phyloP scores from a whole-genome alignment of 768 basidiomycete species.

The Boletus edulis region DNA sequence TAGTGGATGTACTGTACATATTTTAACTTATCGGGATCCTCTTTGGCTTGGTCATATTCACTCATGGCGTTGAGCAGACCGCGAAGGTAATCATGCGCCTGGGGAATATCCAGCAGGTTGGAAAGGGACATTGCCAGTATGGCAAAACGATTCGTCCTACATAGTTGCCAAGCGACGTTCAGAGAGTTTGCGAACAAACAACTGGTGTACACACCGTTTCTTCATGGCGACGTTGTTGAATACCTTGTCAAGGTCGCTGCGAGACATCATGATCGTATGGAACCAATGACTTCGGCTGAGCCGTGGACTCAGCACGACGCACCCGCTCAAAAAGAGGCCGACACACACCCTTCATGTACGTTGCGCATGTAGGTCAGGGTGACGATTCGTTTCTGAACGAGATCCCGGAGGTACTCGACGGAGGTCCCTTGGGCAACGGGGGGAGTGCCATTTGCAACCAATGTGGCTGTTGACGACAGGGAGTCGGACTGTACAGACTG shows the following conservation, averaged over 20 bases:
- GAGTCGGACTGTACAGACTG: constrained; percentile 60
- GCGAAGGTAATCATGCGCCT: constrained; percentile 77
- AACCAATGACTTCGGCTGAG: constrained; percentile 81
- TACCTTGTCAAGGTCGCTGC: constrained; percentile 66
- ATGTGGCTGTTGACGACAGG: constrained; percentile 36
- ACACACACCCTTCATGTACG: constrained; percentile 79
- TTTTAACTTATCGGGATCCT: constrained; percentile 53
- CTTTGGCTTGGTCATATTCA: constrained; percentile 76
- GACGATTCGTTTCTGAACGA: constrained; percentile 81
- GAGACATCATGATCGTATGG: constrained; percentile 80
- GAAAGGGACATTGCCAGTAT: constrained; percentile 86
- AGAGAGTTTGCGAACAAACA: neutral
- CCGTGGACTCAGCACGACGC: neutral
- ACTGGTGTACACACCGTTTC: constrained; percentile 54
- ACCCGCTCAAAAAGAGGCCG: neutral
- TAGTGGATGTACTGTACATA: constrained; percentile 45
- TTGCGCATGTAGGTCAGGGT: constrained; percentile 83
- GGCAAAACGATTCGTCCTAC: constrained; percentile 78
- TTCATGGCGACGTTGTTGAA: constrained; percentile 77
- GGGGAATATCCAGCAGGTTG: constrained; percentile 74
- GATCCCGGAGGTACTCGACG: constrained; percentile 73
- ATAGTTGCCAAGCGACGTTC: constrained; percentile 5
- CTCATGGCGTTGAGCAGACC: constrained; percentile 67
- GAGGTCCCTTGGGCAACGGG: constrained; percentile 58
- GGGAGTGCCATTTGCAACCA: constrained; percentile 36